These are phyloP conservation scores for Eucalyptus albens DNA, from an alignment of 345 rosid genomes.

Conservation along the genomic window DNA sequence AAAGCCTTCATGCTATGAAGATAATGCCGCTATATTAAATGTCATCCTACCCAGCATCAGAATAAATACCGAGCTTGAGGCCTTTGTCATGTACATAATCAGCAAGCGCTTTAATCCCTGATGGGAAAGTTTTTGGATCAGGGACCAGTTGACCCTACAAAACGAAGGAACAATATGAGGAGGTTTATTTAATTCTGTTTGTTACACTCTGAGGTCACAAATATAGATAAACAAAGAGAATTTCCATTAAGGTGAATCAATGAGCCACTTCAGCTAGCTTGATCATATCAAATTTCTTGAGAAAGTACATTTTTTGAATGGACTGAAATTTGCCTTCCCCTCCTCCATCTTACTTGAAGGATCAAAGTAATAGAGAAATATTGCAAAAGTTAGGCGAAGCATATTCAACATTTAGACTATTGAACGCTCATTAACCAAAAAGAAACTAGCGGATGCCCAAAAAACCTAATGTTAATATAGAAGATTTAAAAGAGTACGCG, in stretches of 20 bases:
- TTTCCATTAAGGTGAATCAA: background rate
- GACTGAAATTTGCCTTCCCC: background rate
- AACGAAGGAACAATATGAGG: background rate
- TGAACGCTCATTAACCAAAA: background rate
- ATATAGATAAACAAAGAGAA: background rate
- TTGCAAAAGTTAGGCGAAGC: background rate
- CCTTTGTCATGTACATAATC: constrained; percentile 78
- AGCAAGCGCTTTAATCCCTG: constrained; percentile 79
- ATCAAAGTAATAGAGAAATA: background rate
- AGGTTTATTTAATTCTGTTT: background rate
- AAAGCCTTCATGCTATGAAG: background rate
- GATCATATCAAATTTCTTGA: background rate
- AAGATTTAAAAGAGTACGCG: background rate
- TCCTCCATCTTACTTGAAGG: background rate
- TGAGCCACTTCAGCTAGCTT: background rate
- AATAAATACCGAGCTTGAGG: constrained; percentile 96
- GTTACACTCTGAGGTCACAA: background rate
- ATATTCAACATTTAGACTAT: background rate
- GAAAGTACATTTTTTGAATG: background rate
- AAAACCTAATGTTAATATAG: background rate
- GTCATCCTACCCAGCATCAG: constrained; percentile 95
- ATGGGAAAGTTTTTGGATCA: constrained; percentile 71
- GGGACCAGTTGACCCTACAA: constrained; percentile 73
- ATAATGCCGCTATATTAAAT: background rate
- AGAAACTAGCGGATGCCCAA: background rate